Conservation (phyloP, 2,329 filamentous ascomycete genomes). For the Lasiodiplodia theobromae region DNA sequence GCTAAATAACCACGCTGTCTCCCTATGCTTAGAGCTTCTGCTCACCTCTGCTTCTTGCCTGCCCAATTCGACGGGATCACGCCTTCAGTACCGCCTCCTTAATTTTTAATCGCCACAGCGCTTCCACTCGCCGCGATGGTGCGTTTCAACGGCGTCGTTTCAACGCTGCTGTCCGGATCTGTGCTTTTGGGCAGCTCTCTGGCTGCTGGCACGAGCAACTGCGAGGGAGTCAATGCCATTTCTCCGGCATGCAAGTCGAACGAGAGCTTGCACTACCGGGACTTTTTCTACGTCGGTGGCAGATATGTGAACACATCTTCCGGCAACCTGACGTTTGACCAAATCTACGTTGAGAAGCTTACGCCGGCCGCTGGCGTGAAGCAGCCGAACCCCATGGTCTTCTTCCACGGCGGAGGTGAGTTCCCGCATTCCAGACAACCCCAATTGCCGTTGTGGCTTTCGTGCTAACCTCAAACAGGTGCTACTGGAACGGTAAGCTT, state of each 20-base stretch:
- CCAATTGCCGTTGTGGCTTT: neutral
- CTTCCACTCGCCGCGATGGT: constrained; percentile 1
- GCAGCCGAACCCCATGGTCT: constrained; percentile 37
- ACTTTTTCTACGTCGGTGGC: constrained; percentile 40
- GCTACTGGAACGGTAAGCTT: constrained; percentile 24
- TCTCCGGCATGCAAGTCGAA: constrained; percentile 34
- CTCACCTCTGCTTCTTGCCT: constrained; percentile 1
- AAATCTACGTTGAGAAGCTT: constrained; percentile 64
- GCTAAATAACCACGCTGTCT: constrained; percentile 17
- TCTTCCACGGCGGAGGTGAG: constrained; percentile 36
- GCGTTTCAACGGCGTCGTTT: neutral
- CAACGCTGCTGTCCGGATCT: constrained; percentile 15
- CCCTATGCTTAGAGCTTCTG: neutral
- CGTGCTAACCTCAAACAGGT: constrained; percentile 14
- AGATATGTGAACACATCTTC: constrained; percentile 37
- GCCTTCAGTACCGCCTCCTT: neutral
- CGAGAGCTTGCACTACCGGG: constrained; percentile 36
- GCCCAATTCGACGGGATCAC: constrained; percentile 2
- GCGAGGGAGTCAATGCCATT: constrained; percentile 26
- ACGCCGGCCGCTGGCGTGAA: constrained; percentile 40
- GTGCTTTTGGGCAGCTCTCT: neutral
- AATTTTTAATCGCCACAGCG: constrained; percentile 1
- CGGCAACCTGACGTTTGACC: constrained; percentile 41
- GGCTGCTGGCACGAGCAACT: neutral
- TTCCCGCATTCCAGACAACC: neutral